Percentiles rank a stretch among this genome's conserved stretches.
Evolutionary conservation across 495 filamentous ascomycete species (phyloP).

Genomic region (Coniosporium apollinis): DNA sequence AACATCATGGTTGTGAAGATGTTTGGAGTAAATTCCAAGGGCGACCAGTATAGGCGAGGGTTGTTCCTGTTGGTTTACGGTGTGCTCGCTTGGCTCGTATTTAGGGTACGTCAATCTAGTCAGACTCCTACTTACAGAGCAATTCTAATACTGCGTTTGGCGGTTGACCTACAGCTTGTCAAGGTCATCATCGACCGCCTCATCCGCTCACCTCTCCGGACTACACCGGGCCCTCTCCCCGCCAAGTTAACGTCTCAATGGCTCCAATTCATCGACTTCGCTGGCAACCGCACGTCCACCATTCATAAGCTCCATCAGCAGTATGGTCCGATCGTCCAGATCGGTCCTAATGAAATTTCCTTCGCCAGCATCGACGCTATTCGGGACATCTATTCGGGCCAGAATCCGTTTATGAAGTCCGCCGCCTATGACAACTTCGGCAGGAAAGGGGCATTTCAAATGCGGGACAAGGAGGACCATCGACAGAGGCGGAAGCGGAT

Average conservation of each 20-base stretch:
- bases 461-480: conserved; percentile 1
- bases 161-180: too few relatives aligned
- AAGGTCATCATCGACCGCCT: conserved; percentile 1
- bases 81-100: too few relatives aligned
- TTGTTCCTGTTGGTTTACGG: too few relatives aligned
- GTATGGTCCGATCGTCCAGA: conserved; percentile 26
- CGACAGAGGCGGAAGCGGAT: not conserved
- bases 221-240: conserved; percentile 11
- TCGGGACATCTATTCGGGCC: not conserved
- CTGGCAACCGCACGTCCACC: not conserved
- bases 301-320: conserved; percentile 20
- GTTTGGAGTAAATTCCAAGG: too few relatives aligned
- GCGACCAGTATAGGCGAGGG: too few relatives aligned
- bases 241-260: conserved; percentile 12
- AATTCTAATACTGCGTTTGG: too few relatives aligned
- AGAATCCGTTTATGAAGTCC: conserved; percentile 1
- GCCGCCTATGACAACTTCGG: conserved; percentile 1
- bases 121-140: too few relatives aligned
- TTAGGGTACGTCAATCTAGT: too few relatives aligned
- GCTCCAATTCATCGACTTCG: conserved; percentile 8
- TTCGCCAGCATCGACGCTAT: conserved; percentile 17
- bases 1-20: too few relatives aligned
- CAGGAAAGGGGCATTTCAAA: not conserved
- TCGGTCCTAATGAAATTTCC: conserved; percentile 27
- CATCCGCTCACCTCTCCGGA: conserved; percentile 1